Percentiles rank a stretch among this genome's conserved stretches.
phyloP scores from a whole-genome alignment of 116 monocot species.

The Iris pallida region DNA sequence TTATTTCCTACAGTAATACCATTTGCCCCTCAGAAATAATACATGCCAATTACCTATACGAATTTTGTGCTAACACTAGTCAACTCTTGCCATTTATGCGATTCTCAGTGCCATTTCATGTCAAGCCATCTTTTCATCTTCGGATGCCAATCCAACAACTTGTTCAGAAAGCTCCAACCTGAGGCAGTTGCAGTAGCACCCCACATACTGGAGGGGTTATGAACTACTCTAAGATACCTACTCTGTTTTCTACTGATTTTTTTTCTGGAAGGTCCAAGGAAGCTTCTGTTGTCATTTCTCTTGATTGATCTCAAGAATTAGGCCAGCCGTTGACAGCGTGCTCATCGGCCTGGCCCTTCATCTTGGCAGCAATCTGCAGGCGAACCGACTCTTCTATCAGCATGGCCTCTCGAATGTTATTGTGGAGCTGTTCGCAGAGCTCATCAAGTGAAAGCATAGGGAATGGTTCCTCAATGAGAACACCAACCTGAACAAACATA shows the following conservation, averaged over 20 bases:
- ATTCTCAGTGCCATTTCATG: too few species aligned
- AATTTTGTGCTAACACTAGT: too few species aligned
- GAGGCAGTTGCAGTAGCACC: too few species aligned
- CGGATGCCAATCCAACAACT: too few species aligned
- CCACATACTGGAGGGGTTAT: too few species aligned
- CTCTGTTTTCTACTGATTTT: background rate
- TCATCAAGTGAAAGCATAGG: constrained; percentile 84
- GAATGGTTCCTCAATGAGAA: constrained; percentile 95
- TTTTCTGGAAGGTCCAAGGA: background rate
- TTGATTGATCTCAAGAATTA: constrained; percentile 3
- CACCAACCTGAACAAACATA: constrained; percentile 59
- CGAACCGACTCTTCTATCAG: constrained; percentile 44
- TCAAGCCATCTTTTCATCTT: too few species aligned
- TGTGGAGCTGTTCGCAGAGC: constrained; percentile 53
- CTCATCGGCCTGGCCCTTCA: constrained; percentile 18
- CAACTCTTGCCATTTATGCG: too few species aligned
- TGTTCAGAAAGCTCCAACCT: too few species aligned
- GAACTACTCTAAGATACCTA: too few species aligned
- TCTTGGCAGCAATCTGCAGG: constrained; percentile 33
- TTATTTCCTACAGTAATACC: too few species aligned
- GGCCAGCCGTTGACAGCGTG: constrained; percentile 45
- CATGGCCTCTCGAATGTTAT: constrained; percentile 54
- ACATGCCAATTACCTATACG: too few species aligned
- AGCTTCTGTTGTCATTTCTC: background rate
- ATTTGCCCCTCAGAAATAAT: too few species aligned